Evolutionary conservation across 192 early-diverging fungal species (phyloP), one percentile per base, ranked within the genome.

Genomic region (Phlyctochytrium bullatum): DNA sequence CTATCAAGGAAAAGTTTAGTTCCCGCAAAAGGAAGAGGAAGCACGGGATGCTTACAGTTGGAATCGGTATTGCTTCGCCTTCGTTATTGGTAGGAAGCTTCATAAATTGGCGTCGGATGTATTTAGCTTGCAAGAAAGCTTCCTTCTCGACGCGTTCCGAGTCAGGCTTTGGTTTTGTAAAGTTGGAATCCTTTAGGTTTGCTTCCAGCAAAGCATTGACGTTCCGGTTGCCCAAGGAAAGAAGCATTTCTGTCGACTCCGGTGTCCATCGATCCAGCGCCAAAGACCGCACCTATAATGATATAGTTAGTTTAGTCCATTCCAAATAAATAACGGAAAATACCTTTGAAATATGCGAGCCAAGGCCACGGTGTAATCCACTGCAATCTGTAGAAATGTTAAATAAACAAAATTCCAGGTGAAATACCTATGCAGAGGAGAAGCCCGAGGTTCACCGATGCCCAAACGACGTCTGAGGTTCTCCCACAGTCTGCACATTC

Each of bases 291-390:
- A 74, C 64, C 64, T 71, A 36, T 27, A 56, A 16, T 6, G 56
- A 3, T 1, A 52, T 16, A 52, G 0, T 54, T n/a, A 36, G 16
- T 67, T 25, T 36, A 58, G 3, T 20, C 29, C 58, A 63, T 2
- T 1, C 34, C 34, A 2, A 20, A 65, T 32, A 27, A 0, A 52
- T 24, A 17, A 32, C 28, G 36, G 20, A 30, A 36, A 3, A 28
- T 34, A 0, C 3, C 3, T 93, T 93, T 65, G 88, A 90, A 16
- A 96, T 86, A 75, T 94, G 93, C 6, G 91, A 88, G 3, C 94
- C 94, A 3, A 96, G 69, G 47, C 93, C 92, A 64, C 94, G 89
- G 71, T 96, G 94, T 40, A 94, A 90, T 27, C 94, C 94, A 29
- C 92, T 94, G 68, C 94, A 96, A 40, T 57, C 54, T 57, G 27